Base-by-base conservation (phyloP, 371 early-diverging fungal genomes). In the Rhizomucor pusillus region DNA sequence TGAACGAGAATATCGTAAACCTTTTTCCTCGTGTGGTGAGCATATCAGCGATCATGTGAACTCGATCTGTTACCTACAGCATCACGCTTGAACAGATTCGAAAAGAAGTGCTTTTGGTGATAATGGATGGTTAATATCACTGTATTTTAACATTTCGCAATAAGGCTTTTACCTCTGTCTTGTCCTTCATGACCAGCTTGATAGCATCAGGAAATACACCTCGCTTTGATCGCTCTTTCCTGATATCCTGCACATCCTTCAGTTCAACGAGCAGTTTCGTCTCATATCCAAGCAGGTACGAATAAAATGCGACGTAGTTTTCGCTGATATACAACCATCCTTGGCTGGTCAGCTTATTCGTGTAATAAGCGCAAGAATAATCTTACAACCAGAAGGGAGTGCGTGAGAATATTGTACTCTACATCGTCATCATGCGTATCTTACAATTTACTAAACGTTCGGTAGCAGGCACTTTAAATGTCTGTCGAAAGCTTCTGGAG, bases 271-370 rank as follows among this genome's bases (percentile, higher is more conserved):
- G 79, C 16, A 96, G 65, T 68, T 92, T 93, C 13, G 94, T 95
- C 65, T 98, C 98, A 19, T 83, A 81, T 0, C 96, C 97, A 34
- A 98, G 80, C 46, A 97, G 80, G 64, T 90, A 96, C 14, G 97
- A 92, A 70, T 98, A 95, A 63, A 97, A 98, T 61, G 90, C 91
- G 16, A 96, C 65, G 52, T 93, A 91, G 58, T 94, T 90, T 67
- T 93, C 88, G 52, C 91, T 90, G 34, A 98, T 83, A 63, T 98
- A 98, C 72, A 97, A 77, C 98, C 98, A 98, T 0, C 98, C 98
- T 71, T 98, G 98, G 67, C 92, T 91, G 47, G 87, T 80, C 62
- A 92, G 80, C 58, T 90, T 79, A 48, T 84, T 85, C 22, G 82
- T 83, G 60, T 92, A 86, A 62, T 91, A 93, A 0, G 92, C 90